Evolutionary conservation across 2,329 filamentous ascomycete species (phyloP).

Genomic region (Phyllosticta citribraziliensis): DNA sequence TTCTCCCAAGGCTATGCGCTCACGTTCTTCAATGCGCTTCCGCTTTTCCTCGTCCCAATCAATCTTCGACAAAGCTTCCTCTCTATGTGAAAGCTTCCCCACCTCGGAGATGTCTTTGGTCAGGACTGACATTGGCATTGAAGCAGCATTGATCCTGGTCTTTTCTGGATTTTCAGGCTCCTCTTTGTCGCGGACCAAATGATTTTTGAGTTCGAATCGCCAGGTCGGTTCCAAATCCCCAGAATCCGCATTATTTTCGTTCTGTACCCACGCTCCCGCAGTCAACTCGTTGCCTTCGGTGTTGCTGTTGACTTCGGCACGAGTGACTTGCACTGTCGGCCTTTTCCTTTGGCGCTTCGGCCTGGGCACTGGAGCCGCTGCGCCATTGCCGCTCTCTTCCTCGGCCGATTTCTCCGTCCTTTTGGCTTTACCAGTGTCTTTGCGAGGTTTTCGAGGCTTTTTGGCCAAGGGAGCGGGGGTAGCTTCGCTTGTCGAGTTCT

Average conservation of each 20-base stretch:
- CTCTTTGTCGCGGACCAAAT: constrained; percentile 6
- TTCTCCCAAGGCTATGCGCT: constrained; percentile 13
- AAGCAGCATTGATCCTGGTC: constrained; percentile 50
- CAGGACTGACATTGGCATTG: constrained; percentile 63
- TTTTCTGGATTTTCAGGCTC: constrained; percentile 27
- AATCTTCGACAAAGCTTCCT: constrained; percentile 61
- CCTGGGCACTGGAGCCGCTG: neutral
- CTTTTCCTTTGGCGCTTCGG: neutral
- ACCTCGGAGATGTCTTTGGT: constrained; percentile 53
- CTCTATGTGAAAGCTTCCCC: constrained; percentile 65
- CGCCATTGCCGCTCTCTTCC: neutral
- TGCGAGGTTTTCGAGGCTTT: constrained; percentile 22
- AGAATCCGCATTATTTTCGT: neutral
- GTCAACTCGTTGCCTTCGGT: neutral
- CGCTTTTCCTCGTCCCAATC: constrained; percentile 44
- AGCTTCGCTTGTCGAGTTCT: neutral
- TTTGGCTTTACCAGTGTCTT: constrained; percentile 2
- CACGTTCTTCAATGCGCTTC: constrained; percentile 28
- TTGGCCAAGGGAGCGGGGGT: constrained; percentile 11
- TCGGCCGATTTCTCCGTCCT: neutral
- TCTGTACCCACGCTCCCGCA: neutral
- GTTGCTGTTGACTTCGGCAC: neutral
- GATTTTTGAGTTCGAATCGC: neutral
- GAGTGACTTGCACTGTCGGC: neutral
- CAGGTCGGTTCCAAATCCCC: neutral